phyloP scores from a whole-genome alignment of 371 early-diverging fungal genomes.

The Racocetra persica region DNA sequence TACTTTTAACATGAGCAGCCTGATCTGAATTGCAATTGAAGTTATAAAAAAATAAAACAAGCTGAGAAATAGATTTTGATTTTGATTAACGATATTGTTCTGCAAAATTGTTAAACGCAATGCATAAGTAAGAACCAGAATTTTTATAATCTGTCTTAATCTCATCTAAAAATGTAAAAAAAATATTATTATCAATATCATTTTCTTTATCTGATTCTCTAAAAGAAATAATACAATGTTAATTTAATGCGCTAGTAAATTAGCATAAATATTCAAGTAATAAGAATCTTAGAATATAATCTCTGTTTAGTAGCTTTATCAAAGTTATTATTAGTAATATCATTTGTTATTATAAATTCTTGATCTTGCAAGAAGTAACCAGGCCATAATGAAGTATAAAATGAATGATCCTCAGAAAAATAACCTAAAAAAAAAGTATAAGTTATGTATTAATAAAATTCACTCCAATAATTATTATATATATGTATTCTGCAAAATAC shows the following conservation, averaged over 20 bases:
- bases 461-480: background rate
- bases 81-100: constrained; percentile 6
- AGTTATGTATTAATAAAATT: background rate
- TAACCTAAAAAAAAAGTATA: background rate
- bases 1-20: constrained; percentile 8
- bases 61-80: constrained; percentile 11
- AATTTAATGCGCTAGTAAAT: background rate
- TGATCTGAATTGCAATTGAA: constrained; percentile 29
- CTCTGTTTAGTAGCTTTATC: background rate
- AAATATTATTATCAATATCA: background rate
- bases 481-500: too few relatives aligned
- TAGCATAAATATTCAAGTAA: background rate
- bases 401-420: constrained; percentile 9
- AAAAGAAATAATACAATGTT: background rate
- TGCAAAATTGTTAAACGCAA: background rate
- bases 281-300: background rate
- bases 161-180: background rate
- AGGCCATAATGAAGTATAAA: constrained; percentile 15
- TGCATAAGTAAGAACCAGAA: background rate
- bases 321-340: background rate
- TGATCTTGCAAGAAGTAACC: background rate
- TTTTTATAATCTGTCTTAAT: constrained; percentile 29
- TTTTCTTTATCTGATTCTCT: background rate
- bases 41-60: constrained; percentile 2
- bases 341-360: background rate